A percentile compares a stretch with the other conserved stretches of the same genome.
Conservation (phyloP, 2,329 filamentous ascomycete species). For the Xylariaceae sp. region DNA sequence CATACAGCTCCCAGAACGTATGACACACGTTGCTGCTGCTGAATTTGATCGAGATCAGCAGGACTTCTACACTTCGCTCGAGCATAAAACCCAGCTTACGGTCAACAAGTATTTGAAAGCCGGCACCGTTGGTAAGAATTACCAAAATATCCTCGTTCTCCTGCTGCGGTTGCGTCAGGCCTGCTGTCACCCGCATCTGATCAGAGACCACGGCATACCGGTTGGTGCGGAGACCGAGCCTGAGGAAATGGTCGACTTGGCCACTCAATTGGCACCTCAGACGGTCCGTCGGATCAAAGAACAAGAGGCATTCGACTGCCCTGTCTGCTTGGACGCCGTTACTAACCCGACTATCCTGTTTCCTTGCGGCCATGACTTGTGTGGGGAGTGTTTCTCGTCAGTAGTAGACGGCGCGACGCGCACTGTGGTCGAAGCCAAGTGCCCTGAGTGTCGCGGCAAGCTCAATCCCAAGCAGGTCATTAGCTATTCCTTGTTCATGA, state of each 20-base stretch:
- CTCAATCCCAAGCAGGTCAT: conserved; percentile 18
- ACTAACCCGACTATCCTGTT: conserved; percentile 19
- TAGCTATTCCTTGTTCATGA: conserved; percentile 16
- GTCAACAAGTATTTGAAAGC: conserved; percentile 20
- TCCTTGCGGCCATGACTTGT: conserved; percentile 25
- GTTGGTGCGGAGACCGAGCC: conserved; percentile 17
- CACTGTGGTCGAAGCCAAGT: conserved; percentile 52
- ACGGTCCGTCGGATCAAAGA: conserved; percentile 13
- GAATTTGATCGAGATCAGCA: conserved; percentile 61
- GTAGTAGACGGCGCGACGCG: conserved; percentile 43
- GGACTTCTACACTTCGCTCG: conserved; percentile 55
- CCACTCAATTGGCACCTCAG: conserved; percentile 9
- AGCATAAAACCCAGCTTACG: conserved; percentile 15
- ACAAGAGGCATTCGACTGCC: conserved; percentile 15
- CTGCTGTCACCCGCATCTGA: conserved; percentile 72
- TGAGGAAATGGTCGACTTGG: conserved; percentile 21
- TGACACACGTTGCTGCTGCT: conserved; percentile 51
- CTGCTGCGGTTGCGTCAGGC: conserved; percentile 73
- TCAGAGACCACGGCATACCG: conserved; percentile 32
- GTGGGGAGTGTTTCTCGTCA: conserved; percentile 39
- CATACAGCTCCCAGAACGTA: conserved; percentile 58
- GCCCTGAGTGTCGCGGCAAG: too few species aligned
- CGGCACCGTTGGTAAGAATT: conserved; percentile 54
- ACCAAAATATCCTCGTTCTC: conserved; percentile 73
- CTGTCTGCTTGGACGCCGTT: conserved; percentile 14